phyloP scores from a whole-genome alignment of 1,139 yeast species.

The Pichia cactophila region DNA sequence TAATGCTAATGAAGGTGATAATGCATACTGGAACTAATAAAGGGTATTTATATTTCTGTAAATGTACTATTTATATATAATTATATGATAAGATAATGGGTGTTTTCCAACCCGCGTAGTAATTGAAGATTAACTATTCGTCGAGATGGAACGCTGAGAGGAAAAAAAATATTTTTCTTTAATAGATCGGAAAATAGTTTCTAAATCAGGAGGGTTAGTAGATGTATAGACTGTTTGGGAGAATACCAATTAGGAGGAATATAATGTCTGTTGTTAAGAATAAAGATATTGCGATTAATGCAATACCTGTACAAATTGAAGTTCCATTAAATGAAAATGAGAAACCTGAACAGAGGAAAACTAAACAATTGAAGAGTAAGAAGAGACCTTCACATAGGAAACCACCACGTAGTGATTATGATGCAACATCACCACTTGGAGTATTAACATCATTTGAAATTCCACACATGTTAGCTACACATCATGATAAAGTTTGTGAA shows the following conservation, averaged over 20 bases:
- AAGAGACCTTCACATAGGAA: constrained; percentile 34
- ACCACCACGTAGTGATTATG: constrained; percentile 41
- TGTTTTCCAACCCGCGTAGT: background rate
- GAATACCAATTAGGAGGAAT: background rate
- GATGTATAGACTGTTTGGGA: background rate
- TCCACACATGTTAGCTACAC: constrained; percentile 42
- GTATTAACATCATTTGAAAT: constrained; percentile 66
- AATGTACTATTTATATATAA: background rate
- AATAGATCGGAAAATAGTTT: too few species aligned
- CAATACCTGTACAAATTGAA: constrained; percentile 1
- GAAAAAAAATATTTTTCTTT: too few species aligned
- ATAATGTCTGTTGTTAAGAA: constrained; percentile 2
- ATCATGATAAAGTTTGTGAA: constrained; percentile 17
- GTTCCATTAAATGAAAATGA: background rate
- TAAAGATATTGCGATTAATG: too few species aligned
- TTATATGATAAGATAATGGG: background rate
- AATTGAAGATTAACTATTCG: background rate
- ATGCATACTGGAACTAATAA: constrained; percentile 7
- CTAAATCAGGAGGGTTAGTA: too few species aligned
- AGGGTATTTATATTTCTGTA: background rate
- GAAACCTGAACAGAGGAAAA: background rate
- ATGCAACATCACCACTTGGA: constrained; percentile 76
- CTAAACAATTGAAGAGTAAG: background rate
- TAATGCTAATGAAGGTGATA: constrained; percentile 8
- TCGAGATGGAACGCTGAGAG: background rate